A percentile compares a stretch with the other conserved stretches of the same genome.
Evolutionary conservation across 2,329 filamentous ascomycete genomes (phyloP).

Genomic region (Basipetospora chlamydospora): DNA sequence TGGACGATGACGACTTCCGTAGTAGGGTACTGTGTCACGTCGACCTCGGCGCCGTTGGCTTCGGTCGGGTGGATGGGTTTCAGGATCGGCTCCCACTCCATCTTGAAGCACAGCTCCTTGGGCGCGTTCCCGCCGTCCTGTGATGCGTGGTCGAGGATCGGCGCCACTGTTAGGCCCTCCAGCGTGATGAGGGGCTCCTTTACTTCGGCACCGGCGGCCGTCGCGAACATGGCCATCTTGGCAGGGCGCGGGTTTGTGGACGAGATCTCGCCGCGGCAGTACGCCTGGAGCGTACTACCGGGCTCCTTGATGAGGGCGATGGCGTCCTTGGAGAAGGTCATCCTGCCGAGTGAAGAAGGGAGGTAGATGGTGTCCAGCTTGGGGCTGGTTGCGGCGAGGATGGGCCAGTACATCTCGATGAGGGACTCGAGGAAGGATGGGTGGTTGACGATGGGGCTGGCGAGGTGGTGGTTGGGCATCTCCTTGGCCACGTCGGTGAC

Average conservation of each 20-base stretch:
- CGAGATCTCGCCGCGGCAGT: constrained; percentile 9
- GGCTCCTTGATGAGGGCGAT: constrained; percentile 17
- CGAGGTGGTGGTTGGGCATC: constrained; percentile 11
- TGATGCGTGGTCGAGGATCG: constrained; percentile 10
- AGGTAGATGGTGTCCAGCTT: constrained; percentile 18
- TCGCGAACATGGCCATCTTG: constrained; percentile 10
- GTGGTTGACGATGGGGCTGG: constrained; percentile 10
- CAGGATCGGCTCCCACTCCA: constrained; percentile 11
- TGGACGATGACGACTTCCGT: constrained; percentile 10
- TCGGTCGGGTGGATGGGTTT: constrained; percentile 1
- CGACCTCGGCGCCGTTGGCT: neutral
- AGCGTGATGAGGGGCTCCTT: constrained; percentile 11
- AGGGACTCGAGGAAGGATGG: constrained; percentile 11
- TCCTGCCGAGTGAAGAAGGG: constrained; percentile 16
- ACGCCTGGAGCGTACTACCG: constrained; percentile 15
- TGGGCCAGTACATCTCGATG: constrained; percentile 16
- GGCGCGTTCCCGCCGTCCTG: constrained; percentile 7
- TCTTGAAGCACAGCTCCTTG: constrained; percentile 13
- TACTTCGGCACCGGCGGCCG: constrained; percentile 5
- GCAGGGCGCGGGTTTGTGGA: constrained; percentile 8
- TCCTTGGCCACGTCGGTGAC: constrained; percentile 8
- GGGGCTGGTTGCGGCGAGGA: constrained; percentile 16
- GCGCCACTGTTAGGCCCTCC: constrained; percentile 12
- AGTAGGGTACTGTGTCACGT: neutral
- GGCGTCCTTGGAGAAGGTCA: constrained; percentile 15